phyloP scores from a whole-genome alignment of 805 yeast genomes.

The Yarrowia sp. region DNA sequence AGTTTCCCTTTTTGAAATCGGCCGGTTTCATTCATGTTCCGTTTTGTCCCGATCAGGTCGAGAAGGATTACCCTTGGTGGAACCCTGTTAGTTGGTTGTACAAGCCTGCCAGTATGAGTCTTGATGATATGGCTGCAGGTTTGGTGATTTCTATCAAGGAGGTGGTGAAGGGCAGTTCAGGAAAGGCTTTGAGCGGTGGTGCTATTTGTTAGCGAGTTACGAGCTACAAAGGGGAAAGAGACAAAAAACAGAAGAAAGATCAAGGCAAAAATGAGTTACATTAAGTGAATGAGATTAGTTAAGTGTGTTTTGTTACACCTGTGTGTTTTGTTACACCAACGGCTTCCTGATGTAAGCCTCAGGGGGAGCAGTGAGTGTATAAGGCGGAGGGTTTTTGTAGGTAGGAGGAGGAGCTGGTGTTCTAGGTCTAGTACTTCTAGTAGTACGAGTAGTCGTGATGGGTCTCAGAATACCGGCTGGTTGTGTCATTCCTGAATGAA shows the following conservation, averaged over 20 bases:
- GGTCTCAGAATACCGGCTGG: no score
- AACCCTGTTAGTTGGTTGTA: constrained; percentile 7
- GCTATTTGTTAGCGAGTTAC: no score
- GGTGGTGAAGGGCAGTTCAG: background rate
- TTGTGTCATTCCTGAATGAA: no score
- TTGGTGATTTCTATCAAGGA: background rate
- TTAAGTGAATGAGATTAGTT: no score
- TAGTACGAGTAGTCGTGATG: background rate
- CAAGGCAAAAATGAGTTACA: no score
- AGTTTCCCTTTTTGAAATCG: background rate
- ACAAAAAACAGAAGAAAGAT: no score
- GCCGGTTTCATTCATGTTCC: constrained; percentile 20
- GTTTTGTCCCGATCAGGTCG: background rate
- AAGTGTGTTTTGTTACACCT: background rate
- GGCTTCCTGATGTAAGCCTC: background rate
- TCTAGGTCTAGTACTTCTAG: no score
- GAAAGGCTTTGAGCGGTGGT: background rate
- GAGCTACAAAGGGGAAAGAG: no score
- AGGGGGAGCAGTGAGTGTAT: background rate
- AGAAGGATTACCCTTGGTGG: background rate
- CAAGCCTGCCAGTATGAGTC: constrained; percentile 6
- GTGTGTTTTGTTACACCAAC: background rate
- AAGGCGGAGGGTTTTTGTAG: background rate
- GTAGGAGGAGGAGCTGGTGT: background rate
- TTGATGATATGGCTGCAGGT: background rate